Percentiles rank a stretch among this genome's conserved stretches.
Conservation (phyloP, 305 asterid genomes). For the Rubia occidens region DNA sequence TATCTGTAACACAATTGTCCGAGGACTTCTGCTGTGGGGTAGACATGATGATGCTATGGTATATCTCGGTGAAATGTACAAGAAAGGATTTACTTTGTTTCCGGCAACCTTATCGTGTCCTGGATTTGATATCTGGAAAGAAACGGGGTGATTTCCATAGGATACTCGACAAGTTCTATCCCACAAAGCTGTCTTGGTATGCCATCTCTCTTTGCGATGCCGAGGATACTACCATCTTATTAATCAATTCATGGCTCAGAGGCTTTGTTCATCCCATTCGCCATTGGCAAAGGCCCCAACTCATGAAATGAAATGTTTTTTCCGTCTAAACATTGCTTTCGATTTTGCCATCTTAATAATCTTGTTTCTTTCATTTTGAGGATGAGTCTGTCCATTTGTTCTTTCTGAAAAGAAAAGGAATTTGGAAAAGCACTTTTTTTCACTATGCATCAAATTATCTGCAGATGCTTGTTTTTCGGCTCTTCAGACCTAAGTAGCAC, state of each 20-base stretch:
- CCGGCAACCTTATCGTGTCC: background rate
- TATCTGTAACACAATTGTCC: too few species aligned
- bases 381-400: too few species aligned
- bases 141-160: background rate
- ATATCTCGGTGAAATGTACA: background rate
- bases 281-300: background rate
- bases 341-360: background rate
- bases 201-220: background rate
- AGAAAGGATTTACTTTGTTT: background rate
- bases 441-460: too few species aligned
- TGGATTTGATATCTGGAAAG: background rate
- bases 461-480: too few species aligned
- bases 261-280: background rate
- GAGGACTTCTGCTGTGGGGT: too few species aligned
- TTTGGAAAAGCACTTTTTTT: too few species aligned
- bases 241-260: background rate
- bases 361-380: background rate
- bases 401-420: too few species aligned
- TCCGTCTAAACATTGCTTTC: background rate
- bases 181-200: background rate
- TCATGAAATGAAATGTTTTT: background rate
- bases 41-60: background rate
- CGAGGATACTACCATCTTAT: background rate
- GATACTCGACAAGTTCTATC: background rate
- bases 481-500: too few species aligned